Evolutionary conservation across 2,329 filamentous ascomycete genomes (phyloP), one percentile per base, ranked within the genome.

Genomic region (Exophiala mesophila): DNA sequence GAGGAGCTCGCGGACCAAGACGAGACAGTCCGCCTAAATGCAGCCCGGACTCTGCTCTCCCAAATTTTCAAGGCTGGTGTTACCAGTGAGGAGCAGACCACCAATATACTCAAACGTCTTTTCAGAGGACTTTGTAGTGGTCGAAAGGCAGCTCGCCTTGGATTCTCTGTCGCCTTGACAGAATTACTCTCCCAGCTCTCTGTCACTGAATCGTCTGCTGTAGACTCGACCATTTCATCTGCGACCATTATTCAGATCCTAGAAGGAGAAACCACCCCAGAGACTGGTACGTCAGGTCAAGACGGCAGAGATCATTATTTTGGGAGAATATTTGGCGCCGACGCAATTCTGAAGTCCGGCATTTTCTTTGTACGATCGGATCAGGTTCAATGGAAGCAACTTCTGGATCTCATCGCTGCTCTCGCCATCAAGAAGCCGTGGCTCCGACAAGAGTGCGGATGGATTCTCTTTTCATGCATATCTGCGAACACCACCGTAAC

Each of bases 101-200:
- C 61, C 39, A 66, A 65, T 41, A 59, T 59, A 1, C 48, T 72
- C 50, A 77, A 77, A 59, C 76, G 84, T 18, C 71, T 98, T 26
- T 87, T 96, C 62, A 80, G 86, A 41, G 92, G 92, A 29, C 78
- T 97, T 13, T 88, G 89, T 48, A 96, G 88, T 61, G 83, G 88
- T 41, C 82, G 88, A 44, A 95, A 95, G 67, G 87, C 86, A 9
- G 88, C 90, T 13, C 77, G 92, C 18, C 69, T 92, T 37, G 92
- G 92, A 3, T 96, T 94, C 62, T 94, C 88, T 40, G 74, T 96
- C 41, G 90, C 90, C 0, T 69, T 97, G 53, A 84, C 88, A 0
- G 89, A 96, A 63, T 69, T 94, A 6, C 62, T 95, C 32, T 73
- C 77, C 3, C 79, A 90, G 57, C 77, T 57, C 2, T 39, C 52